Evolutionary conservation across 345 rosid genomes (phyloP).

Genomic region (Eucalyptus sp.): DNA sequence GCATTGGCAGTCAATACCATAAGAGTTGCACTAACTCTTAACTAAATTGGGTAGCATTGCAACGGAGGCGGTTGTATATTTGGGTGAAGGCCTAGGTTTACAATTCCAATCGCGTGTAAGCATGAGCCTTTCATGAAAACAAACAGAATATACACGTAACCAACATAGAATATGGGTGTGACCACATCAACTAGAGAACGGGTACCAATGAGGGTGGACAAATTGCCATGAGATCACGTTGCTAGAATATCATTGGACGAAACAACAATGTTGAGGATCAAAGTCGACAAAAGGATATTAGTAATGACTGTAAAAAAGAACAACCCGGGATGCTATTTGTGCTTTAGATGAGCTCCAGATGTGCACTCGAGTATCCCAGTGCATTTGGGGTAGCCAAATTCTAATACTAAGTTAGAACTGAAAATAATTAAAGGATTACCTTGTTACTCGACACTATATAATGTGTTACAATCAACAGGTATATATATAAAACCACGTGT

Average conservation of each 20-base stretch:
- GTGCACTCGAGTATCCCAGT: background rate
- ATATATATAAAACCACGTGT: background rate
- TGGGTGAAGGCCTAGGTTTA: background rate
- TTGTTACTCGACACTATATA: background rate
- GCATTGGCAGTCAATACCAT: background rate
- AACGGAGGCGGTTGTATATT: background rate
- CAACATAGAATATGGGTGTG: background rate
- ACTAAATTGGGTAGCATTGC: background rate
- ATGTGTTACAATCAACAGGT: background rate
- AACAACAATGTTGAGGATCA: background rate
- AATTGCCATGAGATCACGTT: background rate
- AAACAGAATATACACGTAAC: background rate
- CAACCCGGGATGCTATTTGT: background rate
- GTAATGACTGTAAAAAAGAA: background rate
- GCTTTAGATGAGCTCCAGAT: background rate
- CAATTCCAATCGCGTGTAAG: background rate
- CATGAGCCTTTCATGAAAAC: background rate
- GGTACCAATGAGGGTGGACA: background rate
- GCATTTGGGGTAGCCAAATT: background rate
- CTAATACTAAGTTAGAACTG: background rate
- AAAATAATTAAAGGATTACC: background rate
- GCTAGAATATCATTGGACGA: background rate
- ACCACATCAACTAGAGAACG: background rate
- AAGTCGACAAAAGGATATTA: background rate
- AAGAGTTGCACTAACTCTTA: background rate